phyloP scores from a whole-genome alignment of 371 early-diverging fungal genomes.

The Saksenaea vasiformis region DNA sequence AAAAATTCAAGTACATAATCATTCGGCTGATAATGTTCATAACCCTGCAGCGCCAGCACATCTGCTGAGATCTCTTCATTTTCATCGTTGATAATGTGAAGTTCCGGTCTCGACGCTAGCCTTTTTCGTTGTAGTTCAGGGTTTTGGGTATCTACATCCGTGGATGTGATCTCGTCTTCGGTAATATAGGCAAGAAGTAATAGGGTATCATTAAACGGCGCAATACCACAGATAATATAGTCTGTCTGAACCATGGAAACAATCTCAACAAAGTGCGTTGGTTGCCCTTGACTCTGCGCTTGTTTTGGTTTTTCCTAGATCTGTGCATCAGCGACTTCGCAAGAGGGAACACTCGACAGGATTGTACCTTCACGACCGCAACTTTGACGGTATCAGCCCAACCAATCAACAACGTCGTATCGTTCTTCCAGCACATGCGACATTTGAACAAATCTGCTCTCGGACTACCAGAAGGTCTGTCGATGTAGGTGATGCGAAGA shows the following conservation, averaged over 20 bases:
- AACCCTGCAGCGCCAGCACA: constrained; percentile 79
- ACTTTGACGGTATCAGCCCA: constrained; percentile 95
- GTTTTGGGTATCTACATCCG: constrained; percentile 29
- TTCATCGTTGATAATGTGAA: constrained; percentile 80
- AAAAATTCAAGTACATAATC: constrained; percentile 81
- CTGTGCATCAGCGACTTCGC: background rate
- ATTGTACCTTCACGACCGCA: constrained; percentile 66
- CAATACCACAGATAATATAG: constrained; percentile 87
- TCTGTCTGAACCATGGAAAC: constrained; percentile 83
- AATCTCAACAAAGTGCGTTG: constrained; percentile 77
- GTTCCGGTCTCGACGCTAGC: constrained; percentile 78
- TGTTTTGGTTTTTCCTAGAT: constrained; percentile 45
- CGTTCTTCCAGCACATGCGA: constrained; percentile 85
- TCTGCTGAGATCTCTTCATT: constrained; percentile 89
- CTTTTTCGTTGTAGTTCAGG: constrained; percentile 24
- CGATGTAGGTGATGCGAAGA: constrained; percentile 82
- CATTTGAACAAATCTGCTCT: constrained; percentile 88
- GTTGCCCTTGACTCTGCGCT: constrained; percentile 48
- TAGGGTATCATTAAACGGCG: constrained; percentile 75
- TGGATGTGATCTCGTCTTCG: constrained; percentile 31
- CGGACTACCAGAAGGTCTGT: constrained; percentile 77
- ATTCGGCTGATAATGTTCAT: constrained; percentile 84
- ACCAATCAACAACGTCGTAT: constrained; percentile 77
- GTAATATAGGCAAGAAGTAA: constrained; percentile 77
- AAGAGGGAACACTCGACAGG: background rate